Evolutionary conservation across 108 stramenopile genomes (phyloP), one percentile per base, ranked within the genome.

Genomic region (Skeletonema tropicum): DNA sequence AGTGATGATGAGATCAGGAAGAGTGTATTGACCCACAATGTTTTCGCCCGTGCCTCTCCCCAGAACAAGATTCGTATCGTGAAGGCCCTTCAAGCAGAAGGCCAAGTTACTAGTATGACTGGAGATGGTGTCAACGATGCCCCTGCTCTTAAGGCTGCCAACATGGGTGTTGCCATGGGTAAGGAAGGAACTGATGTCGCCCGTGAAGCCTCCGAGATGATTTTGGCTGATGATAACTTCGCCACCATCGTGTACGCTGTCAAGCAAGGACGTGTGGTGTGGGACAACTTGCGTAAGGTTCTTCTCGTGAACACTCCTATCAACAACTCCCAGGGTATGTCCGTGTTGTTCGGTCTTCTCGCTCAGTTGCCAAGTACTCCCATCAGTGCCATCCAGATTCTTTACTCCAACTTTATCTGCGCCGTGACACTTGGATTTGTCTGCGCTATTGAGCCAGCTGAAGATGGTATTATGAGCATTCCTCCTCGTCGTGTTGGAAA

Each of bases 41-140:
- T 97, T 10, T 95, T 97, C 49, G 93, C 96, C 31, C 92, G 96
- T 65, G 92, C 93, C n/a, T 86, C 90, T 23, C 76, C 92, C 23
- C 85, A 90, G 61, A 94, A 91, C 77, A 91, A 94, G 79, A 91
- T 94, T 60, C 86, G 77, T 17, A 98, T 99, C 80, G 98, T 98
- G 35, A 89, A 94, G 88, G 90, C 96, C 49, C 90, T 94, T 65
- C 96, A 97, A 84, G 77, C 89, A n/a, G 66, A 91, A 60, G 95
- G 92, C n/a, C 85, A 97, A 68, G 86, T 98, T 49, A 85, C 93
- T 30, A 89, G 91, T 75, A 96, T 99, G 95, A 99, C 99, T 59
- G 99, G 99, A 58, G 99, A 99, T 83, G 99, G 99, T 69, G 99
- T 99, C 41, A 99, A 99, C 71, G 99, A 99, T 75, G 94, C 97